Base-by-base conservation (phyloP, 441 rosid genomes). In the Populus trichocarpa region DNA sequence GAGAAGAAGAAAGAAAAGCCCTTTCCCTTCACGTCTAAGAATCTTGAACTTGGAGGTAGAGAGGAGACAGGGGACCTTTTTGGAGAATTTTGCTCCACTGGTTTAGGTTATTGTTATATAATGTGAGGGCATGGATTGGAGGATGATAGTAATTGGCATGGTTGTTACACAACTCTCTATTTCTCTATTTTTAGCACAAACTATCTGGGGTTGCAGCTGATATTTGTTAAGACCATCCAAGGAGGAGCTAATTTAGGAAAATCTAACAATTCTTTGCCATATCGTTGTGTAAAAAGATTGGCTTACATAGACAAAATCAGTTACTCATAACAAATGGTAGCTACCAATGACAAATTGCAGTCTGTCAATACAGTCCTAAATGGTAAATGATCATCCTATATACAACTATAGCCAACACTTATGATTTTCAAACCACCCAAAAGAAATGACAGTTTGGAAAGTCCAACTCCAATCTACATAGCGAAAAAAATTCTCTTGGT, bases 71-170 rank as follows among this genome's bases (percentile, higher is more conserved):
- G 26, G 57, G 26, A 6, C 22, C 22, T 53, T 26, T 36, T 32
- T 6, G 5, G 32, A 38, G 10, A 68, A 35, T 3, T 72, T 77
- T 30, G 28, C 42, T 73, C 81, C 87, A 10, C 65, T 67, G 69
- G 70, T 88, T 30, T 70, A 78, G 84, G 84, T 68, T 67, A 64
- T 79, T 67, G 83, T 81, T 78, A 59, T 74, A 78, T 69, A 4
- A 50, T 77, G 77, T 72, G 80, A 69, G 89, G 89, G 76, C 67
- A 46, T 67, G 67, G 71, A 50, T 32, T 32, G 33, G 33, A 32
- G 16, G 20, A 78, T 32, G 14, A 12, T 33, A 20, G 64, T 38
- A 69, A 30, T 42, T 33, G 36, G 14, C 71, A 25, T 72, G 18
- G n/a, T 70, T 12, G 42, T n/a, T 42, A 5, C 28, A 12, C 6